Percentiles rank a stretch among this genome's conserved stretches.
Evolutionary conservation across 139 green algal species (phyloP).

Genomic region (Pseudopediastrum boryanum): DNA sequence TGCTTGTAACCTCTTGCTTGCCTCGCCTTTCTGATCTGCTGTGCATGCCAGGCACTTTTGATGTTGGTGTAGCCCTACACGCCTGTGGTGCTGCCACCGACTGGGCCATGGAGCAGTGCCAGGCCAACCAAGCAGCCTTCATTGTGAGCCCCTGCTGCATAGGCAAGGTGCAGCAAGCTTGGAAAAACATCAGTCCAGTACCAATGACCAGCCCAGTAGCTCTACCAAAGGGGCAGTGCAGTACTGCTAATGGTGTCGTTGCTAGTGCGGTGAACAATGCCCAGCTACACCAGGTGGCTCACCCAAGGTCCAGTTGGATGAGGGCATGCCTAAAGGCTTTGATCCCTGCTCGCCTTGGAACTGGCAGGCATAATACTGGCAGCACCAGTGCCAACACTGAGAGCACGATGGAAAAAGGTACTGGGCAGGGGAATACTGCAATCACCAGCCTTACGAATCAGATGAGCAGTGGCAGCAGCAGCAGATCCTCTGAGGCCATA

Average conservation of each 20-base stretch:
- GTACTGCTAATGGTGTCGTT: too few species aligned
- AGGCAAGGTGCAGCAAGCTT: slow-evolving; percentile 41
- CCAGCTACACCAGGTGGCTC: too few species aligned
- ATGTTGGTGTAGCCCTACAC: slow-evolving; percentile 38
- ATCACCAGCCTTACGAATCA: not conserved
- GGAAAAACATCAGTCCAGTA: not conserved
- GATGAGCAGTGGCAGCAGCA: not conserved
- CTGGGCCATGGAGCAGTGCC: slow-evolving; percentile 37
- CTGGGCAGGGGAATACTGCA: not conserved
- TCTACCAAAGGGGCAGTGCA: too few species aligned
- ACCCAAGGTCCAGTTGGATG: too few species aligned
- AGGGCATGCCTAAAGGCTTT: too few species aligned
- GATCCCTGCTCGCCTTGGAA: too few species aligned
- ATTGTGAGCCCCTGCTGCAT: slow-evolving; percentile 67
- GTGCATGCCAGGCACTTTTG: slow-evolving; percentile 11
- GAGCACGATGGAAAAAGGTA: not conserved
- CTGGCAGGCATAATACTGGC: not conserved
- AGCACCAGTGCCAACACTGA: not conserved
- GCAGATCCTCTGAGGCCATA: not conserved
- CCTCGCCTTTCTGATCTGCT: too few species aligned
- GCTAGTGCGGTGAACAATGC: too few species aligned
- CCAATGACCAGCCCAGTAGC: not conserved
- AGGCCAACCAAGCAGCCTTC: slow-evolving; percentile 40
- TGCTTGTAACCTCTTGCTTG: too few species aligned
- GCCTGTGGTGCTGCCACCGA: slow-evolving; percentile 30